Evolutionary conservation across 495 filamentous ascomycete genomes (phyloP).

Genomic region (Aspergillus leporis): DNA sequence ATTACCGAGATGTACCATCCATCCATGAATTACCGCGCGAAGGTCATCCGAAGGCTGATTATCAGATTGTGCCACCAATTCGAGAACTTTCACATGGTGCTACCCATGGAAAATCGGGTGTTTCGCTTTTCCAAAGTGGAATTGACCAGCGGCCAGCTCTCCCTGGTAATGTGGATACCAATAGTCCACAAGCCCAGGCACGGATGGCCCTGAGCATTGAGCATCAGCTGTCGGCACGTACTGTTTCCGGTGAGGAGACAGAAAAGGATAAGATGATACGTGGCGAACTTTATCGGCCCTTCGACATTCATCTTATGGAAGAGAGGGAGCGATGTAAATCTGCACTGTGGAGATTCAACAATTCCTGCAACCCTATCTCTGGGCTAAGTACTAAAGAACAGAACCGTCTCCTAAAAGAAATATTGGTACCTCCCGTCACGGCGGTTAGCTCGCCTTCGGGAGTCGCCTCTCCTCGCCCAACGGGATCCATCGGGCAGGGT

Average conservation of each 20-base stretch:
- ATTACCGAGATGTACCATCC: slow-evolving; percentile 45
- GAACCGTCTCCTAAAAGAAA: slow-evolving; percentile 74
- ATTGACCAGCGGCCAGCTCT: slow-evolving; percentile 40
- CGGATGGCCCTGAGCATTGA: slow-evolving; percentile 50
- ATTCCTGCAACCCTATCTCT: slow-evolving; percentile 74
- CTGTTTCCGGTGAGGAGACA: slow-evolving; percentile 47
- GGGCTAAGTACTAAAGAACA: slow-evolving; percentile 78
- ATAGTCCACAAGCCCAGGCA: slow-evolving; percentile 46
- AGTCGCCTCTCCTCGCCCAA: slow-evolving; percentile 32
- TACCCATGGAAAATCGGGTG: slow-evolving; percentile 36
- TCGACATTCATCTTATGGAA: slow-evolving; percentile 72
- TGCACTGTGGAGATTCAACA: slow-evolving; percentile 88
- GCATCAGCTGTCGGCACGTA: slow-evolving; percentile 39
- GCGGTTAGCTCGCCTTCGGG: slow-evolving; percentile 46
- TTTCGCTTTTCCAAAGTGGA: slow-evolving; percentile 38
- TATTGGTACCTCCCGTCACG: slow-evolving; percentile 54
- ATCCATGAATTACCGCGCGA: slow-evolving; percentile 49
- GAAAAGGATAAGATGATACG: slow-evolving; percentile 95
- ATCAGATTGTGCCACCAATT: slow-evolving; percentile 44
- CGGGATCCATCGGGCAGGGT: slow-evolving; percentile 71
- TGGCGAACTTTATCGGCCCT: slow-evolving; percentile 78
- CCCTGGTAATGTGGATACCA: slow-evolving; percentile 36
- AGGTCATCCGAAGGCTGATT: slow-evolving; percentile 40
- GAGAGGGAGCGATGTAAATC: slow-evolving; percentile 86
- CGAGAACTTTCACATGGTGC: slow-evolving; percentile 40